These are phyloP conservation scores for Aspergillus oerlinghausenensis DNA, from an alignment of 2,329 filamentous ascomycete genomes.

Conservation along the genomic window DNA sequence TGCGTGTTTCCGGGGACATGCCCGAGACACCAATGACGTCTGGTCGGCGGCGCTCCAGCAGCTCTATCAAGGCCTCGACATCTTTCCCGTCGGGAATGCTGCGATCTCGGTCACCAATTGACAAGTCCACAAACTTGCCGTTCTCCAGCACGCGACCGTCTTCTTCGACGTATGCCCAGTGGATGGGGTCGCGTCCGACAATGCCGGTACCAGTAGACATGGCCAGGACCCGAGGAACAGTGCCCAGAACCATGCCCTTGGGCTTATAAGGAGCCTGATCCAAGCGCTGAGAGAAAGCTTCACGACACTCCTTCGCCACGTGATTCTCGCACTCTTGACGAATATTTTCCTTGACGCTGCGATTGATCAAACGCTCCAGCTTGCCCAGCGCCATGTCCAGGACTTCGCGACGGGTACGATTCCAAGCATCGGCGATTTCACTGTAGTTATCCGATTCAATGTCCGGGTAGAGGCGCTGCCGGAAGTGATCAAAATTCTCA, in stretches of 20 bases:
- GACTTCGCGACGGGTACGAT: conserved; percentile 77
- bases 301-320: conserved; percentile 79
- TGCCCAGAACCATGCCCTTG: conserved; percentile 84
- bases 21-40: conserved; percentile 89
- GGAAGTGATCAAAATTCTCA: conserved; percentile 71
- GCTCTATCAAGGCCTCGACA: conserved; percentile 67
- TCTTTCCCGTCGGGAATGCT: conserved; percentile 60
- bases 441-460: conserved; percentile 96
- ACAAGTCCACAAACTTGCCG: conserved; percentile 78
- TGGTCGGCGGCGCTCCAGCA: conserved; percentile 74
- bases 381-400: conserved; percentile 76
- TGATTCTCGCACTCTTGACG: conserved; percentile 92
- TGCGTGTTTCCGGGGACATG: conserved; percentile 80
- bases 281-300: conserved; percentile 81
- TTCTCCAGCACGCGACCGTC: conserved; percentile 85
- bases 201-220: conserved; percentile 81
- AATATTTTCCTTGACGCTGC: conserved; percentile 90
- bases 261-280: conserved; percentile 97
- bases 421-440: conserved; percentile 92
- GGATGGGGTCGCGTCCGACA: conserved; percentile 69
- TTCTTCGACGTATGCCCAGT: conserved; percentile 91
- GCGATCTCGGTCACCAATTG: conserved; percentile 62
- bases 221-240: conserved; percentile 78
- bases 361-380: conserved; percentile 76
- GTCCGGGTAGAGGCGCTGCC: conserved; percentile 69